These are phyloP conservation scores for Leccinellum luteum DNA, from an alignment of 768 basidiomycete genomes.

Conservation along the genomic window DNA sequence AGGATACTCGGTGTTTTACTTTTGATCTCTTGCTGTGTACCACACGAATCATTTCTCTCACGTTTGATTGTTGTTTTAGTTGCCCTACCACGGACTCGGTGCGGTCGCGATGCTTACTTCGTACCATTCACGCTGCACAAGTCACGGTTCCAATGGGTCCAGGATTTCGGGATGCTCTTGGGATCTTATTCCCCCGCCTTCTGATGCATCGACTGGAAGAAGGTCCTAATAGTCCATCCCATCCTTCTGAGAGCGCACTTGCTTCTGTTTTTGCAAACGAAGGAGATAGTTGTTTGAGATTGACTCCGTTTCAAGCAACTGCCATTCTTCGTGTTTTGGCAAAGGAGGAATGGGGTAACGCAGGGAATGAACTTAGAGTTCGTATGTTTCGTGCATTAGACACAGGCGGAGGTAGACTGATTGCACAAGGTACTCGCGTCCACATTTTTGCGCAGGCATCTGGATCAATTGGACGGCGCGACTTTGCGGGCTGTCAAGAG, in stretches of 20 bases:
- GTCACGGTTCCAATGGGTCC: constrained; percentile 21
- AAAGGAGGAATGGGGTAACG: constrained; percentile 38
- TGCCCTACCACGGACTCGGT: constrained; percentile 33
- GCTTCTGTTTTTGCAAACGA: constrained; percentile 24
- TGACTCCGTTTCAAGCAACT: constrained; percentile 29
- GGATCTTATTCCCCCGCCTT: constrained; percentile 26
- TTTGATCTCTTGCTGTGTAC: constrained; percentile 44
- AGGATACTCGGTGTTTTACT: constrained; percentile 49
- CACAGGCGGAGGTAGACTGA: constrained; percentile 3
- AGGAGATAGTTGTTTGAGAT: constrained; percentile 28
- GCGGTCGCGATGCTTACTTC: constrained; percentile 40
- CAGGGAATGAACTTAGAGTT: constrained; percentile 32
- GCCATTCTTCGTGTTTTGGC: constrained; percentile 40
- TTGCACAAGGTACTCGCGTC: constrained; percentile 20
- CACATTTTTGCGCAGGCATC: constrained; percentile 31
- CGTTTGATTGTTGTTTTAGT: constrained; percentile 43
- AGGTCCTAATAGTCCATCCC: constrained; percentile 31
- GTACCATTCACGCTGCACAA: constrained; percentile 36
- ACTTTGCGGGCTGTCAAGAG: constrained; percentile 21
- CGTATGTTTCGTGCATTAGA: constrained; percentile 12
- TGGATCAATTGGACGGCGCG: constrained; percentile 29
- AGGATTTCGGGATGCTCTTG: constrained; percentile 31
- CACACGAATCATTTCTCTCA: constrained; percentile 37
- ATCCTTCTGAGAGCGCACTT: constrained; percentile 13
- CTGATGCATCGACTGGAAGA: constrained; percentile 41